These are phyloP conservation scores for Xylariaceae sp. DNA, from an alignment of 2,329 filamentous ascomycete genomes.

Conservation along the genomic window DNA sequence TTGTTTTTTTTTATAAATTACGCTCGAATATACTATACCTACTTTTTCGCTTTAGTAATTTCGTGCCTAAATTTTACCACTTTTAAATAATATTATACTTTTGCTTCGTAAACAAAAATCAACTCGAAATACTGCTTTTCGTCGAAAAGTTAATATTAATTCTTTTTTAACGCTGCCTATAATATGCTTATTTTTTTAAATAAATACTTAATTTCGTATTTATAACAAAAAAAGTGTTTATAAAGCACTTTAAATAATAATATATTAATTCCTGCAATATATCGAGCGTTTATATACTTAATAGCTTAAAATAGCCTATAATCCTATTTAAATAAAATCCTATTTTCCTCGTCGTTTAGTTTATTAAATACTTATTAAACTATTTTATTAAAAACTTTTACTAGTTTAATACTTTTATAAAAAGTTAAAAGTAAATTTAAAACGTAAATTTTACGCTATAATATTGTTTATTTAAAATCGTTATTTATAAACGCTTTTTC, in stretches of 20 bases:
- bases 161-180: background rate
- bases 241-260: too few species aligned
- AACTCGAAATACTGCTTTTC: background rate
- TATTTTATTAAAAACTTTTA: too few species aligned
- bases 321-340: background rate
- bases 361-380: background rate
- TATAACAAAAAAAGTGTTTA: background rate
- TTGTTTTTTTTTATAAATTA: background rate
- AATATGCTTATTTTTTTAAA: background rate
- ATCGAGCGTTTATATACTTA: background rate
- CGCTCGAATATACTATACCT: background rate
- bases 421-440: background rate
- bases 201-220: background rate
- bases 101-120: background rate
- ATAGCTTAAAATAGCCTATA: background rate
- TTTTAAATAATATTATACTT: too few species aligned
- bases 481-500: background rate
- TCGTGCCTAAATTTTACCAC: too few species aligned
- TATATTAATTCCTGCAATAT: background rate
- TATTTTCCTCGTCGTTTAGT: background rate
- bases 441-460: background rate
- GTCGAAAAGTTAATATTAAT: too few species aligned
- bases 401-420: slow-evolving; percentile 3
- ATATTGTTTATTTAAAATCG: background rate
- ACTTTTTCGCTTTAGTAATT: background rate